Evolutionary conservation across 257 asterid genomes (phyloP), one percentile per base, ranked within the genome.

Genomic region (Vinca minor): DNA sequence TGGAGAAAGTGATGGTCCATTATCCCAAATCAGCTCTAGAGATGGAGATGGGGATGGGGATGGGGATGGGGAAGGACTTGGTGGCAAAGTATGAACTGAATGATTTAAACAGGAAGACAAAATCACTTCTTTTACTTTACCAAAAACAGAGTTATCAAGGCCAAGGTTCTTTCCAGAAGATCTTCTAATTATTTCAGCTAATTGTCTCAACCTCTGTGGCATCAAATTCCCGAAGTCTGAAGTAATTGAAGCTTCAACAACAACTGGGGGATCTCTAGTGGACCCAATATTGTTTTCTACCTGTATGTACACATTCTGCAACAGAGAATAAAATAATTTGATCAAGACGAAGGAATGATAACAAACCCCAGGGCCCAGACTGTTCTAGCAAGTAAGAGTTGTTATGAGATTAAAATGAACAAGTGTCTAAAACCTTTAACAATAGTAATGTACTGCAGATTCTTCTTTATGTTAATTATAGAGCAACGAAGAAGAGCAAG

Each of bases 121-220:
- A 56, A 83, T 74, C 48, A 90, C 76, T 76, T 82, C 91, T 78
- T 85, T 87, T 61, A 87, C 97, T 71, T 83, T 78, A 47, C 97
- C 97, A 72, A 87, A 90, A 54, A 82, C 77, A 61, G 84, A 66
- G 76, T 78, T 79, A 75, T 90, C 79, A 35, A 90, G 91, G 69
- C 97, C 97, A 55, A 90, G 96, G 81, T 87, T 90, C 54, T 74
- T 83, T 36, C 59, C 53, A 49, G 91, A 68, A 29, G 89, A 77
- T 12, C 83, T 73, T 25, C 76, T 72, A 62, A 90, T 80, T 65
- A 59, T 77, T 71, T 77, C 77, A 66, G 89, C 96, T 73, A 90
- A 78, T 75, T 87, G 85, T 69, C 66, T 81, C 74, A 85, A 75
- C 73, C 97, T 84, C 73, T 84, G 84, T 23, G 86, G 85, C 26